A percentile compares a stretch with the other conserved stretches of the same genome.
Evolutionary conservation across 2,329 filamentous ascomycete species (phyloP).

Genomic region (Beauveria australis): DNA sequence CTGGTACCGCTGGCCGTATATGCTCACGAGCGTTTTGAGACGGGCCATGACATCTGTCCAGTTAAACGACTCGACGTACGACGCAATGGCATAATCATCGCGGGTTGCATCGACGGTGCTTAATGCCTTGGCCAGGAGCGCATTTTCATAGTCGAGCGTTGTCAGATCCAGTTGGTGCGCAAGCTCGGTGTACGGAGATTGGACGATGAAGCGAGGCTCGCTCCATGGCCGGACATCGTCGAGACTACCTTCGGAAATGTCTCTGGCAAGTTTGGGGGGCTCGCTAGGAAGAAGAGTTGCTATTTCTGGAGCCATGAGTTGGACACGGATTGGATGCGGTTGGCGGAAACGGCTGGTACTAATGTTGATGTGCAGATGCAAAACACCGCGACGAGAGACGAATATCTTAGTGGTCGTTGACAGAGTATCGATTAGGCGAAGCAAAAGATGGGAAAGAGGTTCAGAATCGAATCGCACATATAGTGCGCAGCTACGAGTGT

Average conservation of each 20-base stretch:
- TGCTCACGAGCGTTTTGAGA: constrained; percentile 42
- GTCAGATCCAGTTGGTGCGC: constrained; percentile 66
- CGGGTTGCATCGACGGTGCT: constrained; percentile 53
- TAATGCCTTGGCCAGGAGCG: constrained; percentile 64
- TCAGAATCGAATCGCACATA: background rate
- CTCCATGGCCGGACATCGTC: constrained; percentile 18
- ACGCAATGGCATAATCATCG: constrained; percentile 66
- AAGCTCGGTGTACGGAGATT: constrained; percentile 67
- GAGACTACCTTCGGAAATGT: constrained; percentile 14
- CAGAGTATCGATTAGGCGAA: background rate
- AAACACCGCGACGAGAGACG: background rate
- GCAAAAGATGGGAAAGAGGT: background rate
- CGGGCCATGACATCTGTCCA: constrained; percentile 56
- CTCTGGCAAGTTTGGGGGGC: constrained; percentile 19
- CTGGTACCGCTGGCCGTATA: constrained; percentile 45
- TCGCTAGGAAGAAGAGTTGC: constrained; percentile 13
- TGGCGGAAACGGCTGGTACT: background rate
- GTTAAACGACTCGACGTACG: constrained; percentile 70
- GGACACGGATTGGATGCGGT: background rate
- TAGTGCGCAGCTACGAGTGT: background rate
- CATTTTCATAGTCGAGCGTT: constrained; percentile 56
- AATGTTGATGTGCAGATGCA: background rate
- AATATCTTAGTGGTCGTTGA: background rate
- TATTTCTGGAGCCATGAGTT: constrained; percentile 5
- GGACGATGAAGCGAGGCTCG: constrained; percentile 39